Conservation (phyloP, 768 basidiomycete species). For the Rhizopogon roseolus region DNA sequence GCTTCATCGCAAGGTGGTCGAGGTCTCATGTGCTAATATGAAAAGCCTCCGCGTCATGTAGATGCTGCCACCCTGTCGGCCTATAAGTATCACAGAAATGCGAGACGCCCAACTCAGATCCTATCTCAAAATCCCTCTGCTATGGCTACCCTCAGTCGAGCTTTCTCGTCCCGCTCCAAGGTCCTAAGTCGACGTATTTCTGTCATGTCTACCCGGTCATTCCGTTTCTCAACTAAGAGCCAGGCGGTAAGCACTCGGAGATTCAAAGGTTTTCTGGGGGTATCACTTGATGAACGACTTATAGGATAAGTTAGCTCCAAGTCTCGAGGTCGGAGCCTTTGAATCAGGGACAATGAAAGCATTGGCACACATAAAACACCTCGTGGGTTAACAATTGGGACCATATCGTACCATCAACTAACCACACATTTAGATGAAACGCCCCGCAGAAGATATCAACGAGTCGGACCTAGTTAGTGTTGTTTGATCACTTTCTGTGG, state of each 20-base stretch:
- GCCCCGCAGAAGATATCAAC: constrained; percentile 23
- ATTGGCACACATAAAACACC: constrained; percentile 21
- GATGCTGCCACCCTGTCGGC: too few species aligned
- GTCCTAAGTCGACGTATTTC: too few species aligned
- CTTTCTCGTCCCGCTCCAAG: constrained; percentile 18
- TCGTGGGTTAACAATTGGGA: constrained; percentile 11
- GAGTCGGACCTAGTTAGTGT: constrained; percentile 21
- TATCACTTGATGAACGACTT: background rate
- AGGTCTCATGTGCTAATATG: too few species aligned
- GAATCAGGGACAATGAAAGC: constrained; percentile 22
- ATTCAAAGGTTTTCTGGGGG: background rate
- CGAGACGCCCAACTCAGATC: too few species aligned
- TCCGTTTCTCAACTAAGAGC: constrained; percentile 17
- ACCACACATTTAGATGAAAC: constrained; percentile 18
- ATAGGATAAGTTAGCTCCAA: constrained; percentile 7
- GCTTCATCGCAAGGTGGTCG: too few species aligned
- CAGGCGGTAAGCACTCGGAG: constrained; percentile 15
- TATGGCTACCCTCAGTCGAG: constrained; percentile 23
- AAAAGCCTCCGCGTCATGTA: too few species aligned
- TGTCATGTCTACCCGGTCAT: too few species aligned
- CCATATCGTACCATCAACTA: background rate
- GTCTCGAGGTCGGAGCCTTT: constrained; percentile 2
- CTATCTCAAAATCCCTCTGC: background rate
- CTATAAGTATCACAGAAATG: too few species aligned
- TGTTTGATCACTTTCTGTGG: background rate